phyloP scores from a whole-genome alignment of 2,329 filamentous ascomycete species.

The Cyphellophora europaea region DNA sequence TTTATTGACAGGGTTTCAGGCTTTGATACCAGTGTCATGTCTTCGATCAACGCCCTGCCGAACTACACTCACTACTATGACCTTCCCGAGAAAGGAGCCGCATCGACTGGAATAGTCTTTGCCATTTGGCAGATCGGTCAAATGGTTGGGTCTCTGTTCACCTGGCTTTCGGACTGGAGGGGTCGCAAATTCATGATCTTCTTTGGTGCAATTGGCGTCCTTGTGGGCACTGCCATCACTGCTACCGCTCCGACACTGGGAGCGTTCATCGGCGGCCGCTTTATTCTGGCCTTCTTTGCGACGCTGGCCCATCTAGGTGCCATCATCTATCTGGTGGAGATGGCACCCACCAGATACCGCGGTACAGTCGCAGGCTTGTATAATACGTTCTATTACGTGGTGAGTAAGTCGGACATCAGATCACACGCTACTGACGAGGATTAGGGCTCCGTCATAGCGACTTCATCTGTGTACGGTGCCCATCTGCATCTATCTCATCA shows the following conservation, averaged over 20 bases:
- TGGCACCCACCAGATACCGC: slow-evolving; percentile 29
- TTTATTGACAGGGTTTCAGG: no score
- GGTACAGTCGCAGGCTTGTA: slow-evolving; percentile 33
- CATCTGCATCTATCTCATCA: slow-evolving; percentile 6
- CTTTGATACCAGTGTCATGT: slow-evolving; percentile 43
- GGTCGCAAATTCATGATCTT: slow-evolving; percentile 35
- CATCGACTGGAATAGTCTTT: slow-evolving; percentile 34
- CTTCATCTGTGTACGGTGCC: slow-evolving; percentile 5
- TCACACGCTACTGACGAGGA: slow-evolving; percentile 1
- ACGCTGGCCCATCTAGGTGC: slow-evolving; percentile 38
- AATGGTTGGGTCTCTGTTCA: slow-evolving; percentile 36
- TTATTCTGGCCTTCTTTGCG: slow-evolving; percentile 30
- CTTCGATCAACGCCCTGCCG: slow-evolving; percentile 48
- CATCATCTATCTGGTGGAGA: slow-evolving; percentile 45
- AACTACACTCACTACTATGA: slow-evolving; percentile 48
- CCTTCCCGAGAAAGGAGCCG: slow-evolving; percentile 21
- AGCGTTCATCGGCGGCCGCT: slow-evolving; percentile 41
- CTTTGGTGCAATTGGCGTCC: slow-evolving; percentile 24
- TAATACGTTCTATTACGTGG: slow-evolving; percentile 23
- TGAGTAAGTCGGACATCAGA: not conserved
- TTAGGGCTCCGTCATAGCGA: slow-evolving; percentile 26
- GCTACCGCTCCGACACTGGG: slow-evolving; percentile 24
- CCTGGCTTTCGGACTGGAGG: slow-evolving; percentile 41
- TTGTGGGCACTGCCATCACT: slow-evolving; percentile 26
- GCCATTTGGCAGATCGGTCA: slow-evolving; percentile 34